phyloP scores from a whole-genome alignment of 345 rosid species.

The Eucalyptus melliodora region DNA sequence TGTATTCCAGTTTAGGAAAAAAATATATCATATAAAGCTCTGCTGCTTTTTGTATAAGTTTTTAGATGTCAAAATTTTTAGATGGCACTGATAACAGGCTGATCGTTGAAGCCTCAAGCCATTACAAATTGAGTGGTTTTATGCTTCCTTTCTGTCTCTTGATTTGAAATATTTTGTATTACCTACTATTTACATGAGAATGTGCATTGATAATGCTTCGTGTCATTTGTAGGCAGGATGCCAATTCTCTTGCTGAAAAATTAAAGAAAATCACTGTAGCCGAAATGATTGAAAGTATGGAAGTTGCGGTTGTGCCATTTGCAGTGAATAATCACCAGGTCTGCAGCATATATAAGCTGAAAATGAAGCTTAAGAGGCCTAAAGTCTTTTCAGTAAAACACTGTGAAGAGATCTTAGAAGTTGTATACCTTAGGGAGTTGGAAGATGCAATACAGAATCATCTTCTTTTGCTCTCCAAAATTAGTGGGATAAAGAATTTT shows the following conservation, averaged over 20 bases:
- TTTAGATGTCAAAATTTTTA: not conserved
- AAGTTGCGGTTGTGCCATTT: constrained; percentile 49
- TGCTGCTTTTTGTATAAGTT: not conserved
- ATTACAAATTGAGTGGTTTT: not conserved
- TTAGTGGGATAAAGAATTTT: constrained; percentile 54
- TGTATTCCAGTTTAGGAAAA: not conserved
- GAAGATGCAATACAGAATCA: constrained; percentile 89
- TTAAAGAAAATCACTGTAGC: constrained; percentile 76
- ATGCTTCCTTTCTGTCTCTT: not conserved
- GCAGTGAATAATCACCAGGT: constrained; percentile 11
- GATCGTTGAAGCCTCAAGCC: not conserved
- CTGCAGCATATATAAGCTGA: constrained; percentile 72
- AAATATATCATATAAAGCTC: not conserved
- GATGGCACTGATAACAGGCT: not conserved
- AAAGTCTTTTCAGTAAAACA: constrained; percentile 39
- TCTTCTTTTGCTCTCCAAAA: constrained; percentile 45
- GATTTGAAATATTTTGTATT: not conserved
- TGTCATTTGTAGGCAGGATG: constrained; percentile 55
- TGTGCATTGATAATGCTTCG: not conserved
- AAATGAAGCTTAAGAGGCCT: constrained; percentile 56
- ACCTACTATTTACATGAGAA: not conserved
- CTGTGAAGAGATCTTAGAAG: constrained; percentile 52
- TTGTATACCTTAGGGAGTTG: constrained; percentile 54
- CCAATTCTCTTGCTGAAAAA: constrained; percentile 50
- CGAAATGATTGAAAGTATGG: constrained; percentile 60